Evolutionary conservation across 768 basidiomycete species (phyloP), one percentile per base, ranked within the genome.

Genomic region (Antrodiella citrinella): DNA sequence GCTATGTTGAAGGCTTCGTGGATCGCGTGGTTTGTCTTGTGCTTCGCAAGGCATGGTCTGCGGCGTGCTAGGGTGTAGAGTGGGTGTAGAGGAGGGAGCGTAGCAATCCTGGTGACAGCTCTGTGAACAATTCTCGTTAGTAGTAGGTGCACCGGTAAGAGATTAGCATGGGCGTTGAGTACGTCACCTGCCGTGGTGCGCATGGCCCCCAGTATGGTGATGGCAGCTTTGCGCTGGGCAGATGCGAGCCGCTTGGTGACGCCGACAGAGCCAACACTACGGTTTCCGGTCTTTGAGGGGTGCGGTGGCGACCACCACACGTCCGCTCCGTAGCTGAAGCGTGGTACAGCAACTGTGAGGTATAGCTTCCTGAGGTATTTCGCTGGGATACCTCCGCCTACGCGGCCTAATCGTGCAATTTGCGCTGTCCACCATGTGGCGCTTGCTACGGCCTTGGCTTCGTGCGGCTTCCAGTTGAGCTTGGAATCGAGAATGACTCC

Each of bases 271-370:
- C 52, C 49, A 12, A 19, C 11, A 39, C 26, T n/a, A 21, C 38
- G 21, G n/a, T 23, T 7, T 15, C 22, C 25, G 10, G 7, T 10
- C 13, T 10, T 10, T 18, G 25, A 15, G 13, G 21, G 39, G 43
- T 26, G 20, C 30, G 12, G 46, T 1, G 56, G 54, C 12, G 47
- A 45, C 10, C 42, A 23, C n/a, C 25, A 69, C 19, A 67, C 50
- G n/a, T 67, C 62, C 1, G 55, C 58, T 12, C 59, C 63, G 45
- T 70, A 71, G 19, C 66, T 54, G 54, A 69, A 66, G 21, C 59
- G 61, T 0, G 67, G 66, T 3, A 65, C 44, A 0, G 57, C 59
- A 0, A 62, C 53, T 1, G 59, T 39, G 1, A 61, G 41, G 48
- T 67, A 72, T 18, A 67, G 49, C n/a, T 52, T 46, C 12, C 61